These are phyloP conservation scores for Dothideomycetes sp. DNA, from an alignment of 2,329 filamentous ascomycete species.

Conservation along the genomic window DNA sequence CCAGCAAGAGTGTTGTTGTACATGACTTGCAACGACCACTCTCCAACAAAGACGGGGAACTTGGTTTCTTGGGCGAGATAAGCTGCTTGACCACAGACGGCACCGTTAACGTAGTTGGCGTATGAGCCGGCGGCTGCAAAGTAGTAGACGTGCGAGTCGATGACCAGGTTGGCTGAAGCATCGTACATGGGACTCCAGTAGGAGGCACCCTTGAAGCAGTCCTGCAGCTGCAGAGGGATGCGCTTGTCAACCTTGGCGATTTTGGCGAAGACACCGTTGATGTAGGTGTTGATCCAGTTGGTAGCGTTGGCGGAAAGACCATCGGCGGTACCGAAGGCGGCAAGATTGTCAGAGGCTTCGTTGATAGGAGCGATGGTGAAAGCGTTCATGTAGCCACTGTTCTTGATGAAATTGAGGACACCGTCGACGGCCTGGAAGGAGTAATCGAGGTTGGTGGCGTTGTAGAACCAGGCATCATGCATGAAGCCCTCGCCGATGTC, in stretches of 20 bases:
- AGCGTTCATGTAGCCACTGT: constrained; percentile 21
- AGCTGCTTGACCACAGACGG: constrained; percentile 17
- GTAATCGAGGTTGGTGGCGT: constrained; percentile 26
- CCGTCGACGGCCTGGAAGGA: constrained; percentile 26
- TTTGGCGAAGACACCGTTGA: constrained; percentile 22
- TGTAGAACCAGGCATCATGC: constrained; percentile 29
- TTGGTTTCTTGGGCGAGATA: constrained; percentile 15
- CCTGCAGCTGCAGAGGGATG: constrained; percentile 28
- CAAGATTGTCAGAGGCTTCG: constrained; percentile 29
- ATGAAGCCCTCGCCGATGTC: constrained; percentile 22
- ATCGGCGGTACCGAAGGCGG: constrained; percentile 25
- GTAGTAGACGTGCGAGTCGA: constrained; percentile 22
- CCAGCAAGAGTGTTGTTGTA: constrained; percentile 20
- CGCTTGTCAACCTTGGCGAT: constrained; percentile 20
- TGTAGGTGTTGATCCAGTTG: constrained; percentile 23
- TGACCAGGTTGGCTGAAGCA: constrained; percentile 17
- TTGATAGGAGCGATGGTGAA: constrained; percentile 32
- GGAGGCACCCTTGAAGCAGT: constrained; percentile 15
- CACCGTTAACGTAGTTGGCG: constrained; percentile 13
- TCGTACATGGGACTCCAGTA: constrained; percentile 18
- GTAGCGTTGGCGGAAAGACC: constrained; percentile 23
- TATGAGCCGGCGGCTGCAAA: constrained; percentile 17
- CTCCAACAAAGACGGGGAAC: constrained; percentile 24
- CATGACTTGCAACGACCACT: constrained; percentile 23
- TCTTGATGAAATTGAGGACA: constrained; percentile 26